Base-by-base conservation (phyloP, 2,329 filamentous ascomycete genomes). In the Talaromyces verruculosus region DNA sequence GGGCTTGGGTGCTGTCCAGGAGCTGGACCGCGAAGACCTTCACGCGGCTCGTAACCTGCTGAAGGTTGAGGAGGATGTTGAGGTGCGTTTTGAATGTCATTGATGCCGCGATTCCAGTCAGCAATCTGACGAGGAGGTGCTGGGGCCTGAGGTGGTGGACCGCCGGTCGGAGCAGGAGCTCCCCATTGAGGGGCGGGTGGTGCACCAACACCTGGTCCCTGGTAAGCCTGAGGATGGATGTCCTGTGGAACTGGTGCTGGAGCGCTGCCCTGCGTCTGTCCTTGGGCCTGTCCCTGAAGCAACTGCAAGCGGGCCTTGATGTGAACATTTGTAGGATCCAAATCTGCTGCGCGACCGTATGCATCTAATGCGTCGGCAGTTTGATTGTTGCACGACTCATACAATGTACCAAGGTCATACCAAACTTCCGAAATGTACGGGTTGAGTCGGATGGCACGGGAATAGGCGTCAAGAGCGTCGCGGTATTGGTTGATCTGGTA, bases 401-500 rank as follows among this genome's bases (percentile, higher is more conserved):
- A 99, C 83, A 99, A 76, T 72, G 95, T 99, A 68, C 95, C 95
- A 45, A 99, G 84, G 78, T 99, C 95, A 79, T 98, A 99, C 95
- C 95, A 99, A 61, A 99, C 95, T 79, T 99, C 95, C 1, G 93
- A 97, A 70, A 99, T 98, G 83, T 96, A 97, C 5, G 95, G 95
- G 77, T 98, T 99, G 72, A 99, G 81, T 65, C 95, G 90, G 73
- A 98, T 99, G 57, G 95, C 95, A 67, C 95, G 91, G 68, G 93
- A 97, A 80, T 98, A 99, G 45, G 95, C 95, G 82, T 99, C 95
- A 63, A 99, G 86, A 2, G 95, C 95, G 83, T 99, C 95, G 67
- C 95, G 89, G 81, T 99, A 99, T 82, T 99, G 95, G 80, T 98
- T 99, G 83, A 99, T 99, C 81, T 98, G 95, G 81, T 98, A 99